Percentiles rank a stretch among this genome's conserved stretches.
Evolutionary conservation across 495 filamentous ascomycete species (phyloP).

Genomic region (Rostrohypoxylon terebratum): DNA sequence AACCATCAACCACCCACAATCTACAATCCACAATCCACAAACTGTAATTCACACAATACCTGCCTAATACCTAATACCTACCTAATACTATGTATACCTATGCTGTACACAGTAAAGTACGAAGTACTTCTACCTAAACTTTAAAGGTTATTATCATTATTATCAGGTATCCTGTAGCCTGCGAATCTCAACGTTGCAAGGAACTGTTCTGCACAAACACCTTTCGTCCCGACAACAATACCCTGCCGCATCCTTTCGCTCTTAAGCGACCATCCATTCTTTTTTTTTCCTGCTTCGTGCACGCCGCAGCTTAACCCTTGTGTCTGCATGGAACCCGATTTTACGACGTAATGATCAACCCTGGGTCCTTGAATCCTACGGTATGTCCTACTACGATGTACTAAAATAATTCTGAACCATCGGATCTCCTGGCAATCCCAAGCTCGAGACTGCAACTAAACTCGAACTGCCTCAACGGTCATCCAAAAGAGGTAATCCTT

Average conservation of each 20-base stretch:
- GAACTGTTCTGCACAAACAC: slow-evolving; percentile 33
- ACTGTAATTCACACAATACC: too few relatives aligned
- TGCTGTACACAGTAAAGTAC: too few relatives aligned
- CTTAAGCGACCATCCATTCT: slow-evolving; percentile 20
- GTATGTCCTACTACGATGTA: slow-evolving; percentile 18
- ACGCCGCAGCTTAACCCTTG: slow-evolving; percentile 26
- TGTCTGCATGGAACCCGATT: slow-evolving; percentile 32
- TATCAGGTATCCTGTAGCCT: too few relatives aligned
- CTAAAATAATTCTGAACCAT: slow-evolving; percentile 33
- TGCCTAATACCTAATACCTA: too few relatives aligned
- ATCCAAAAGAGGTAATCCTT: slow-evolving; percentile 37
- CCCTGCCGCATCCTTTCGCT: slow-evolving; percentile 30
- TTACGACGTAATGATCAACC: slow-evolving; percentile 28
- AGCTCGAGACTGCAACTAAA: slow-evolving; percentile 33
- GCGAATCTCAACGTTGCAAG: slow-evolving; percentile 11
- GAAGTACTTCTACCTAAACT: too few relatives aligned
- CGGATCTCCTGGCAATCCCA: slow-evolving; percentile 25
- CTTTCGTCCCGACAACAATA: slow-evolving; percentile 30
- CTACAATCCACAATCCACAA: too few relatives aligned
- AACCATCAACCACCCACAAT: not conserved
- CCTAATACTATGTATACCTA: too few relatives aligned
- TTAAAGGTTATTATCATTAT: too few relatives aligned
- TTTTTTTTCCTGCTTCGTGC: slow-evolving; percentile 28
- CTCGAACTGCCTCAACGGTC: slow-evolving; percentile 39
- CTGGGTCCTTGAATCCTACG: slow-evolving; percentile 33